Base-by-base conservation (phyloP, 257 asterid genomes). In the Nyctanthes arbortristis region DNA sequence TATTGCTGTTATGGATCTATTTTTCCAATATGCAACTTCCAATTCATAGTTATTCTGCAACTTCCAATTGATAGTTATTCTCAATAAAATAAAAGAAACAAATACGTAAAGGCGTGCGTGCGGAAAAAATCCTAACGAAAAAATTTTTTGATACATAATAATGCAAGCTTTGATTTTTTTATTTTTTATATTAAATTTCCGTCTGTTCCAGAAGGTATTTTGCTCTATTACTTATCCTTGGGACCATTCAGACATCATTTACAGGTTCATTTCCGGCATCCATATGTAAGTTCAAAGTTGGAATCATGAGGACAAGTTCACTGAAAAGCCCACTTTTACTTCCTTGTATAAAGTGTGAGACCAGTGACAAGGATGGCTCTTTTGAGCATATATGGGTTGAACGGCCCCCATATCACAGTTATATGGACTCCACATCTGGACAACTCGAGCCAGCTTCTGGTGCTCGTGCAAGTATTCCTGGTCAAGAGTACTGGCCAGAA, bases 371-470 rank as follows among this genome's bases (percentile, higher is more conserved):
- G 70, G 78, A 76, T 58, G 74, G 62, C 35, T 66, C 85, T 35
- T 61, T 72, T 33, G 72, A 86, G 73, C 76, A 85, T 5, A 88
- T 92, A 28, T 52, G 84, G 7, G 91, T 92, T 18, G 98, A 92
- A 80, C 93, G 88, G 12, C 36, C 57, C 30, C 98, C 98, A 35
- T 92, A 92, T 76, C 84, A 84, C 71, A 81, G 84, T 75, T 92
- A 90, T 45, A 75, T 90, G 84, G 98, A 92, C 87, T 90, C 98
- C 34, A 90, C 96, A 0, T 93, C 98, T 12, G 98, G 98, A 18
- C 88, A 88, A 80, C 74, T 93, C 11, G 98, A 93, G 77, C 97
- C 98, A 6, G 96, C 97, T 67, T 93, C 98, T 65, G 98, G 98
- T 32, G 98, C 97, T 49, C 97, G 97, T 63, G 97, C 97, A 63